These are phyloP conservation scores for Fimicolochytrium jonesii DNA, from an alignment of 192 early-diverging fungal genomes.

Conservation along the genomic window DNA sequence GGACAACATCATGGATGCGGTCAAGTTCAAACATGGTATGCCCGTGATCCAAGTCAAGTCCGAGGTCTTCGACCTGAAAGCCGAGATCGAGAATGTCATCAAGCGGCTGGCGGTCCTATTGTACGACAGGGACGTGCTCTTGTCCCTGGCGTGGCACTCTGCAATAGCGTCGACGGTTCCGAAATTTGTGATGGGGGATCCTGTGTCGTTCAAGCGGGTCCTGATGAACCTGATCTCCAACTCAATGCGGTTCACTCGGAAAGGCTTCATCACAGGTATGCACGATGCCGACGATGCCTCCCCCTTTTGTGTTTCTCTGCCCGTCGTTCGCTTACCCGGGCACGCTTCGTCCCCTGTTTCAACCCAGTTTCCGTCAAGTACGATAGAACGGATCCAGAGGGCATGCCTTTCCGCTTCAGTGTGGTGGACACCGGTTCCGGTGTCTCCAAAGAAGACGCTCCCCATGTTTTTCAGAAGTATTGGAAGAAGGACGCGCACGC, in stretches of 20 bases:
- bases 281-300: too few species aligned
- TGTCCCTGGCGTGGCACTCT: conserved; percentile 3
- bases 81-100: conserved; percentile 3
- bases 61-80: not conserved
- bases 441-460: conserved; percentile 7
- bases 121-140: not conserved
- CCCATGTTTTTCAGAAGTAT: conserved; percentile 5
- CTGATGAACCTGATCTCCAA: conserved; percentile 5
- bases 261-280: not conserved
- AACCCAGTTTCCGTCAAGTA: conserved; percentile 7
- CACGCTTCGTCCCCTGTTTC: too few species aligned
- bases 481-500: not conserved
- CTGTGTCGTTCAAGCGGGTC: not conserved
- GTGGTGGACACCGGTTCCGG: conserved; percentile 10
- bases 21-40: not conserved
- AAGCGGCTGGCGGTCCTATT: conserved; percentile 4
- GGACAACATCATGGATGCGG: conserved; percentile 8
- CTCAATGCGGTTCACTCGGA: not conserved
- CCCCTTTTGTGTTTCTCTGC: too few species aligned
- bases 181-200: conserved; percentile 1
- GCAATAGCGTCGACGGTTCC: not conserved
- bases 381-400: conserved; percentile 4
- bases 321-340: too few species aligned
- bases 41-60: not conserved
- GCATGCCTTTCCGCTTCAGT: not conserved